A percentile compares a stretch with the other conserved stretches of the same genome.
Conservation (phyloP, 2,329 filamentous ascomycete genomes). For the Ramularia endophylla region DNA sequence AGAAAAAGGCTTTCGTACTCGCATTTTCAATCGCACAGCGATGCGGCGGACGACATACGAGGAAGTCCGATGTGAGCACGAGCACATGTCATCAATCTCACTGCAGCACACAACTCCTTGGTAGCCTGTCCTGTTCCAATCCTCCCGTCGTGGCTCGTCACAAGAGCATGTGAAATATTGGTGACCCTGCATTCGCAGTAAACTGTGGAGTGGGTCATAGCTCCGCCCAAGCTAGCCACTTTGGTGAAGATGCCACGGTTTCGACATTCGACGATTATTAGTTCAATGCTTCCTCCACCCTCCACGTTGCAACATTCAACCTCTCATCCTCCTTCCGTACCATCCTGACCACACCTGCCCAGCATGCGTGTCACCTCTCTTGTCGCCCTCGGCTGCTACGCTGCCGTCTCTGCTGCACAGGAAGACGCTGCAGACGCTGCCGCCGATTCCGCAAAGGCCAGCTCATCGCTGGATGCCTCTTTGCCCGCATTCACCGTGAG, state of each 20-base stretch:
- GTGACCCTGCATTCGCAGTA: no score
- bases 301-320: neutral
- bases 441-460: conserved; percentile 8
- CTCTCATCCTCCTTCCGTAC: neutral
- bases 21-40: no score
- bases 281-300: neutral
- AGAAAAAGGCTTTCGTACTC: no score
- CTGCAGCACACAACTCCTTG: no score
- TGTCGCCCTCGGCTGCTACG: conserved; percentile 63
- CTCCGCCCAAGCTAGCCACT: neutral
- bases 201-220: neutral
- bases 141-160: no score
- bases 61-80: no score
- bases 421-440: conserved; percentile 16
- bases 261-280: neutral
- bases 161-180: no score
- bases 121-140: no score
- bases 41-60: no score
- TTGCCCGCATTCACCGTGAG: conserved; percentile 20
- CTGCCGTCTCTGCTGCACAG: conserved; percentile 65
- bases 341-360: conserved; percentile 19
- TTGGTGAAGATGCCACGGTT: neutral
- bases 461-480: conserved; percentile 13
- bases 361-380: conserved; percentile 80
- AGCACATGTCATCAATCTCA: no score